A percentile compares a stretch with the other conserved stretches of the same genome.
Evolutionary conservation across 148 eudicot species (phyloP).

Genomic region (Nyssa sinensis): DNA sequence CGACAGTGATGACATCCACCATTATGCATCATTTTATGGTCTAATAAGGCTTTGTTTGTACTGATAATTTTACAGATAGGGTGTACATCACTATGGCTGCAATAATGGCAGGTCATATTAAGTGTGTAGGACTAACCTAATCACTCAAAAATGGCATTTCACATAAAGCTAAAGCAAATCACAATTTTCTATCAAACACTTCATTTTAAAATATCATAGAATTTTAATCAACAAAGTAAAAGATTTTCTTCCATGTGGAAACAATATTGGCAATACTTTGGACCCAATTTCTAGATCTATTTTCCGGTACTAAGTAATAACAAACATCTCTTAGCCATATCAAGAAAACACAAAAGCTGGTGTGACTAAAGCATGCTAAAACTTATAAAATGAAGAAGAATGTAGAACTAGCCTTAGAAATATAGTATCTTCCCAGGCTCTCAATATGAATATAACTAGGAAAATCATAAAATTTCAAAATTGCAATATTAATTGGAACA

Average conservation of each 20-base stretch:
- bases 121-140: background rate
- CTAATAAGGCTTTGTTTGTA: background rate
- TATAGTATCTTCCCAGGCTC: too few relatives aligned
- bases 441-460: background rate
- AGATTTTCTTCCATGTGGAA: background rate
- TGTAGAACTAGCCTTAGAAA: too few relatives aligned
- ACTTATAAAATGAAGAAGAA: too few relatives aligned
- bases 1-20: background rate
- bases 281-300: background rate
- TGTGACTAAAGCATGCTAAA: background rate
- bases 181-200: background rate
- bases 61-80: background rate
- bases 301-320: background rate
- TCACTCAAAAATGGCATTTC: background rate
- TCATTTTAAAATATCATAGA: background rate
- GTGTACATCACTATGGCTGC: background rate
- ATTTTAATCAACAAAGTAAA: background rate
- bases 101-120: background rate
- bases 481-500: background rate
- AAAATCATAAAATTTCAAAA: too few relatives aligned
- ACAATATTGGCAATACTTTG: background rate
- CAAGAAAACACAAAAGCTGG: background rate
- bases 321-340: background rate
- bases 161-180: background rate
- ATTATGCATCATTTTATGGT: background rate